Percentiles rank a stretch among this genome's conserved stretches.
Conservation (phyloP, 352 stramenopile genomes). For the Globisporangium recalcitrans region DNA sequence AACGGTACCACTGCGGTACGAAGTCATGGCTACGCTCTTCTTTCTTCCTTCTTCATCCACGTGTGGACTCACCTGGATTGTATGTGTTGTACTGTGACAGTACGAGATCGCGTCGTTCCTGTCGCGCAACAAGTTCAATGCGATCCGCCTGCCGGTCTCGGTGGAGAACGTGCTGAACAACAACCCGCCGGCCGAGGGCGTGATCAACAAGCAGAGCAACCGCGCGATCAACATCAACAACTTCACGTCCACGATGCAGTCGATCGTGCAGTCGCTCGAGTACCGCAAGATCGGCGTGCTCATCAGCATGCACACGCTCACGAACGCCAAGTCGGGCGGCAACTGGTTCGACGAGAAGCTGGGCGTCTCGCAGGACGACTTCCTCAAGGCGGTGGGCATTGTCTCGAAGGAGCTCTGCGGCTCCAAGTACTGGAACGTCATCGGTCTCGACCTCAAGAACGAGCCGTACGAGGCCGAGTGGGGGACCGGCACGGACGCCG, state of each 20-base stretch:
- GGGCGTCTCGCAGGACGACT: constrained; percentile 49
- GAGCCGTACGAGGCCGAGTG: constrained; percentile 62
- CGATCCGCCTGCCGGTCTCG: constrained; percentile 59
- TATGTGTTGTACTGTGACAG: constrained; percentile 15
- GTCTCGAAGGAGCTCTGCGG: constrained; percentile 59
- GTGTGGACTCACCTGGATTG: neutral
- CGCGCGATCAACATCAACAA: constrained; percentile 63
- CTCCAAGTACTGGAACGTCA: constrained; percentile 74
- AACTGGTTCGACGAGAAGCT: constrained; percentile 60
- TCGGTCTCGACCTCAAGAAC: constrained; percentile 81
- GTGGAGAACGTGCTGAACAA: constrained; percentile 70
- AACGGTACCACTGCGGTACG: constrained; percentile 65
- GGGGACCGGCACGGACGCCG: constrained; percentile 55
- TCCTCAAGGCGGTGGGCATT: constrained; percentile 48
- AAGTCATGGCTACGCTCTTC: neutral
- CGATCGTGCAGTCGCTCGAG: constrained; percentile 57
- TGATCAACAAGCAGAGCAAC: constrained; percentile 72
- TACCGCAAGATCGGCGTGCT: constrained; percentile 73
- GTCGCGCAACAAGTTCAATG: constrained; percentile 81
- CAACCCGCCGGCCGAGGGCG: constrained; percentile 40
- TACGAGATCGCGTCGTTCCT: constrained; percentile 77
- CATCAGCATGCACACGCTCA: constrained; percentile 70
- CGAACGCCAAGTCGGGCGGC: constrained; percentile 43
- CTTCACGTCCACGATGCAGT: constrained; percentile 70
- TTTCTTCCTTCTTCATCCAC: neutral